Base-by-base conservation (phyloP, 495 filamentous ascomycete genomes). In the Penicillium macrosclerotiorum region DNA sequence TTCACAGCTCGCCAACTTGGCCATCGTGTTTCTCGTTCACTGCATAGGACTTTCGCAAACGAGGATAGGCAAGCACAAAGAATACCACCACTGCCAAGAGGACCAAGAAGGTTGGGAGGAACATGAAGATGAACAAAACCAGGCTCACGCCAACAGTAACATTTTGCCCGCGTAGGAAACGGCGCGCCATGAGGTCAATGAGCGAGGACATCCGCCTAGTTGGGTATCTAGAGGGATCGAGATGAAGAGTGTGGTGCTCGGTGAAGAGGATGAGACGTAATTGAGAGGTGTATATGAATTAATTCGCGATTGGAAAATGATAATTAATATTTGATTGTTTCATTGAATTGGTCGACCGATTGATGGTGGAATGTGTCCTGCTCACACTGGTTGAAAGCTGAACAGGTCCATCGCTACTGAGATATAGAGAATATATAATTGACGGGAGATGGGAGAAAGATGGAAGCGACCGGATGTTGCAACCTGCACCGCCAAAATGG, bases 111-210 rank as follows among this genome's bases (percentile, higher is more conserved):
- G 69, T 72, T 1, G 69, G 69, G 6, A 72, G 27, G 13, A 71
- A 75, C 57, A 67, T 65, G 33, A 71, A 72, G 6, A 56, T 60
- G 27, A 72, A 72, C 6, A 72, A 57, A 20, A 72, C 42, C 1
- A 68, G 9, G 29, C 65, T 71, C 38, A 72, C 37, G 13, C 69
- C 67, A 13, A 72, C 51, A 43, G 63, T 60, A 32, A 59, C 34
- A 39, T 56, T 60, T 12, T 66, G 62, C 23, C 57, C 60, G 33
- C 47, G 59, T 24, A 68, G 55, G 22, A 66, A 45, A 20, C 55
- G 62, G 24, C 61, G 64, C 8, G 59, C 59, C 64, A 72, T 68
- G 37, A 57, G 49, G 12, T 65, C 62, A 20, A 63, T 33, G 7
- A 38, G 5, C 0, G 42, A 41, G n/a, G 48, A 41, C 44, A 51